Conservation (phyloP, 805 yeast species). For the Wickerhamomyces tratensis region DNA sequence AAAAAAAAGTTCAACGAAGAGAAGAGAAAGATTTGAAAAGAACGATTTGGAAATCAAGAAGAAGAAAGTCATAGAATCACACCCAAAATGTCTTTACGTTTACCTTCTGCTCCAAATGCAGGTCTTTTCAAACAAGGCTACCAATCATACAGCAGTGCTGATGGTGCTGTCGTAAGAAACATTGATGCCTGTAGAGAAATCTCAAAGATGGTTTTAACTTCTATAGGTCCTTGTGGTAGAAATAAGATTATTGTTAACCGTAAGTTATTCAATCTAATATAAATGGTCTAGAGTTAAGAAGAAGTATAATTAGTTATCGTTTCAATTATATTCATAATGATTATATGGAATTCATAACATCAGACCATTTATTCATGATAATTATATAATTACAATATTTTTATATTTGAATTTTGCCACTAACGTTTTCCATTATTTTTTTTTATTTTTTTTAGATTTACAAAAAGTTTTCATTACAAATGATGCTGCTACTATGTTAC, state of each 20-base stretch:
- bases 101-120: constrained; percentile 88
- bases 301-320: too few species aligned
- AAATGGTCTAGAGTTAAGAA: too few species aligned
- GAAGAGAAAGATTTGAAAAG: background rate
- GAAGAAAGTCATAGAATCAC: background rate
- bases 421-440: constrained; percentile 8
- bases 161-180: constrained; percentile 90
- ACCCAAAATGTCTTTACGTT: constrained; percentile 64
- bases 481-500: constrained; percentile 96
- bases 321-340: too few species aligned
- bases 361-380: background rate
- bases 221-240: constrained; percentile 97
- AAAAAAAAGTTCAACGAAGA: background rate
- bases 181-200: constrained; percentile 93
- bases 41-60: background rate
- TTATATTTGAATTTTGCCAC: background rate
- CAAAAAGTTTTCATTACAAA: constrained; percentile 85
- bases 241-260: constrained; percentile 89
- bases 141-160: constrained; percentile 76
- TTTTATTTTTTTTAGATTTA: constrained; percentile 25
- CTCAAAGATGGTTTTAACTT: constrained; percentile 82
- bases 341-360: too few species aligned
- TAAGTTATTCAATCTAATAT: background rate
- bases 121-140: constrained; percentile 96
- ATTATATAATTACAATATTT: background rate